Base-by-base conservation (phyloP, 345 rosid genomes). In the Arabis hirsuta region DNA sequence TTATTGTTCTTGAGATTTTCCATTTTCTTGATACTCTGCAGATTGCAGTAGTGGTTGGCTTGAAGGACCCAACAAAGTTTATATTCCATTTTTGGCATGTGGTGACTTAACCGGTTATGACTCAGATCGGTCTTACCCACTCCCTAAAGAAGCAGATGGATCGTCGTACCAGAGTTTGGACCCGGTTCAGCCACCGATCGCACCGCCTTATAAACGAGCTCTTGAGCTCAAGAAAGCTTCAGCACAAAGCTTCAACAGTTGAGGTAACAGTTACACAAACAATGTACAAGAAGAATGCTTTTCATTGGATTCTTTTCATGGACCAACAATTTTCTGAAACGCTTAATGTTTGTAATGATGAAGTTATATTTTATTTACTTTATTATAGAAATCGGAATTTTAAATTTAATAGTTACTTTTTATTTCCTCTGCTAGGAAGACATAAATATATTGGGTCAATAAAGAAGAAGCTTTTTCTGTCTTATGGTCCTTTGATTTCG, bases 1-100 rank as follows among this genome's bases (percentile, higher is more conserved):
- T 55, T 12, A 46, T 24, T 24, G 57, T 53, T 54, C 44, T 32
- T 58, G 55, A 61, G 43, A 65, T 43, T 38, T 44, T 51, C 7
- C 10, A 20, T 60, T 29, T 75, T 50, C 32, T 44, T 61, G 50
- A 42, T 61, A 55, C 79, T 43, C 1, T 69, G 65, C 87, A 91
- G 96, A 95, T 86, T 90, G 99, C 85, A 81, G 90, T 69, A 91
- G 94, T 65, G 96, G 85, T 48, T 88, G 94, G 94, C 77, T 90
- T 72, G 97, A 95, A 86, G 94, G 99, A 43, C 86, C 94, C 8
- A 92, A 86, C 59, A 91, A 91, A 86, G 92, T 95, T 45, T 91
- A 87, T 76, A 91, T 95, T 68, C 98, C 92, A 22, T 95, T 92
- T 74, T 58, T 92, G 73, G 98, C 99, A 13, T 88, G 97, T 19